phyloP scores from a whole-genome alignment of 352 stramenopile genomes.

The Thraustochytrium sp. region DNA sequence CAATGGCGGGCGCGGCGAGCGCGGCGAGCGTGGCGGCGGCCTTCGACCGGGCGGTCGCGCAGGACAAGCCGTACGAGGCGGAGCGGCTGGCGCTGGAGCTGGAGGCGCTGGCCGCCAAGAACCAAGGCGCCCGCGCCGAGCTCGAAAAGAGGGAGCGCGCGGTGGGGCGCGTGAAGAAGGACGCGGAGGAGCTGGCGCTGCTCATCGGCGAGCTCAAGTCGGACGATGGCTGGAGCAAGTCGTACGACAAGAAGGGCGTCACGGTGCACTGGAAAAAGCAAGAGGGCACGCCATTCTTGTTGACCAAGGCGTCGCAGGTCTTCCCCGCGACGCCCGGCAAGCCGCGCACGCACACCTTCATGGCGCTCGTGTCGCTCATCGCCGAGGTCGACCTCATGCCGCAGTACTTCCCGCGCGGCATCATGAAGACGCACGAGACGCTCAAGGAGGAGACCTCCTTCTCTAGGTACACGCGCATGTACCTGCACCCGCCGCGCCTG shows the following conservation, averaged over 20 bases:
- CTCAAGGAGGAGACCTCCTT: constrained; percentile 34
- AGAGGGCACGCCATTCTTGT: constrained; percentile 4
- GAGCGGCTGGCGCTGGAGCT: not conserved
- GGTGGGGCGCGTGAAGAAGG: not conserved
- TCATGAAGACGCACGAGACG: constrained; percentile 15
- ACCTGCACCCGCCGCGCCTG: not conserved
- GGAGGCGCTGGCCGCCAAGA: not conserved
- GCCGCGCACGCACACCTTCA: not conserved
- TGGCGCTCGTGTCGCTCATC: constrained; percentile 28
- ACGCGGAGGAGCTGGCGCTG: not conserved
- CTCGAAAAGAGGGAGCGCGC: not conserved
- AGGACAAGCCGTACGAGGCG: constrained; percentile 37
- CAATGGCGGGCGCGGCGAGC: not conserved
- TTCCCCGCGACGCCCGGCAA: constrained; percentile 16
- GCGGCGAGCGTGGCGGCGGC: not conserved
- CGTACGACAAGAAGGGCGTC: constrained; percentile 9
- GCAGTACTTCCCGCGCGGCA: constrained; percentile 40
- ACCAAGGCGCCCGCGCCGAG: not conserved
- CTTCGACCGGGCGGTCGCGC: constrained; percentile 25
- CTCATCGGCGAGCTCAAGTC: constrained; percentile 25
- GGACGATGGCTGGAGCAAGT: constrained; percentile 22
- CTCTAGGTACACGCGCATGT: constrained; percentile 5
- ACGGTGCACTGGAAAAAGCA: constrained; percentile 27
- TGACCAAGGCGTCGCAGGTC: constrained; percentile 32
- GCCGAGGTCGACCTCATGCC: constrained; percentile 34